Conservation (phyloP, 2,329 filamentous ascomycete species). For the Clarireedia hainanense region DNA sequence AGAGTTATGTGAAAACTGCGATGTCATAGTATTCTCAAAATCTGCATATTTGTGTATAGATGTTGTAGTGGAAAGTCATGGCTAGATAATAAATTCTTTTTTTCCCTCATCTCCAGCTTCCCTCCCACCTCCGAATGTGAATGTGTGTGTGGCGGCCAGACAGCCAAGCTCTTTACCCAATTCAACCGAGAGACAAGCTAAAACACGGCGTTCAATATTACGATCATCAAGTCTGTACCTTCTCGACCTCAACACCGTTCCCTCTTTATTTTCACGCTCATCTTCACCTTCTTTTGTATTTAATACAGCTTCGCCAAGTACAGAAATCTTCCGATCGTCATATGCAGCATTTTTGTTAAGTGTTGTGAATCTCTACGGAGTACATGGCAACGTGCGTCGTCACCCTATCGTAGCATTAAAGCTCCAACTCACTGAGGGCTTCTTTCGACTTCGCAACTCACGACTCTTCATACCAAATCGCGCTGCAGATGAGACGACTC, state of each 20-base stretch:
- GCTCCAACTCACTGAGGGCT: slow-evolving; percentile 7
- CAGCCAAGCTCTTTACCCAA: neutral
- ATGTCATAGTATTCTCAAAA: too few relatives aligned
- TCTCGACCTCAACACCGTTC: neutral
- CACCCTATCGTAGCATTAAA: slow-evolving; percentile 6
- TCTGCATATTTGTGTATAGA: too few relatives aligned
- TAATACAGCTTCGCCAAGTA: neutral
- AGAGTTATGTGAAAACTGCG: too few relatives aligned
- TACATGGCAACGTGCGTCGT: slow-evolving; percentile 7
- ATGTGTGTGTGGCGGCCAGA: neutral
- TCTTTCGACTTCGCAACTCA: neutral
- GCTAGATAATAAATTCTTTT: neutral
- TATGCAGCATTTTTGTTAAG: too few relatives aligned
- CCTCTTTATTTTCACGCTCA: neutral
- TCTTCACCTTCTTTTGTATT: neutral
- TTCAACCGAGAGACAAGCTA: neutral
- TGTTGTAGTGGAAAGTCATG: too few relatives aligned
- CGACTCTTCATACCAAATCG: neutral
- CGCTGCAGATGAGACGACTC: slow-evolving; percentile 20
- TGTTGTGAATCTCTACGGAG: neutral
- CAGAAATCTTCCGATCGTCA: too few relatives aligned
- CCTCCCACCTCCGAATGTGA: too few relatives aligned
- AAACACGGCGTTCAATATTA: neutral
- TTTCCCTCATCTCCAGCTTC: too few relatives aligned
- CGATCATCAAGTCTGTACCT: neutral